Conservation (phyloP, 1,284 basidiomycete species). For the Tilletia caries region DNA sequence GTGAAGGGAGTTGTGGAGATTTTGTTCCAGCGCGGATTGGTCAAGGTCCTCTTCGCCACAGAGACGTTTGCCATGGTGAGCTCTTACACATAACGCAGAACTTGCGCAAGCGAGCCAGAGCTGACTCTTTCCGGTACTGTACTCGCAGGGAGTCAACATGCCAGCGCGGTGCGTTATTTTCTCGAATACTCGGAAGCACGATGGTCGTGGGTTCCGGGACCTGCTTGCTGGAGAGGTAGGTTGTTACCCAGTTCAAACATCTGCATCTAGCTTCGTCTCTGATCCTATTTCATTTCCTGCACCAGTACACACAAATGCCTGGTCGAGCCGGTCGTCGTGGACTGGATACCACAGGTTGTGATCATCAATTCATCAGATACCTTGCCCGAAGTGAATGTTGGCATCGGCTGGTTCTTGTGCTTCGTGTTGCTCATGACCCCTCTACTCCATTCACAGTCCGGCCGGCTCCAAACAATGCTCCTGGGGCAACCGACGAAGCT, state of each 20-base stretch:
- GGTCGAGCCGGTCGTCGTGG: slow-evolving; percentile 95
- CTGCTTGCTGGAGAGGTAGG: slow-evolving; percentile 54
- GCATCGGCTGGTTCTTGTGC: too few species aligned
- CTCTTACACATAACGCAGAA: too few species aligned
- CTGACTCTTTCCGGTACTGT: neutral
- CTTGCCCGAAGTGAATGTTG: slow-evolving; percentile 70
- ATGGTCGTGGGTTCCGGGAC: slow-evolving; percentile 86
- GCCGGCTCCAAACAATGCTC: slow-evolving; percentile 79
- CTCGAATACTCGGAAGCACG: slow-evolving; percentile 90
- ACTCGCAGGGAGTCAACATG: slow-evolving; percentile 79
- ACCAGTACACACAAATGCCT: slow-evolving; percentile 98
- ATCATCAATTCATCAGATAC: slow-evolving; percentile 76
- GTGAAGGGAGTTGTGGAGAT: slow-evolving; percentile 95
- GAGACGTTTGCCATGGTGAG: slow-evolving; percentile 96
- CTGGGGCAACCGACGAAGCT: slow-evolving; percentile 86
- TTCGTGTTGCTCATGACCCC: too few species aligned
- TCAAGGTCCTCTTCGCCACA: slow-evolving; percentile 95
- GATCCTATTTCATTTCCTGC: slow-evolving; percentile 63
- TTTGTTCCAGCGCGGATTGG: slow-evolving; percentile 88
- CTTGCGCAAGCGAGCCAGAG: too few species aligned
- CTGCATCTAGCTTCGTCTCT: neutral
- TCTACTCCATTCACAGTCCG: slow-evolving; percentile 60
- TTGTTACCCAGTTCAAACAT: slow-evolving; percentile 24
- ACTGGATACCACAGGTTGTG: slow-evolving; percentile 90
- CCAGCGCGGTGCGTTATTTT: slow-evolving; percentile 96